Percentiles rank a stretch among this genome's conserved stretches.
These are phyloP conservation scores for Starmerella sp. DNA, from an alignment of 805 yeast species.

Conservation along the genomic window DNA sequence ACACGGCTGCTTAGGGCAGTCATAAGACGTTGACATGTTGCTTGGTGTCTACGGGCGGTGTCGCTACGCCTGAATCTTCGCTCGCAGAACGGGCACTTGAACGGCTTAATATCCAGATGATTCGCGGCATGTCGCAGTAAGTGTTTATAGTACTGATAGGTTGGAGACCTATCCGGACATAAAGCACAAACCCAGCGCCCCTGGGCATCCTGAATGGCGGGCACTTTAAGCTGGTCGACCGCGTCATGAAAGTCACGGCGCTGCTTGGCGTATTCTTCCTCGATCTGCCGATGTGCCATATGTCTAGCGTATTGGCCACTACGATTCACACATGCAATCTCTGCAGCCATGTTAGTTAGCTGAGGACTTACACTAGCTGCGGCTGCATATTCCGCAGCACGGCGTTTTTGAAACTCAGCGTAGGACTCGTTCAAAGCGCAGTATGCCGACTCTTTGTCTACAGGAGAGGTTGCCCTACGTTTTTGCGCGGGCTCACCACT, in stretches of 20 bases:
- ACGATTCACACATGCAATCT: background rate
- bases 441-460: background rate
- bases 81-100: conserved; percentile 11
- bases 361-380: background rate
- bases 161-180: conserved; percentile 2
- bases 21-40: conserved; percentile 4
- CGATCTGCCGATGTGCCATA: conserved; percentile 5
- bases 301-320: background rate
- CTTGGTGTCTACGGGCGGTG: conserved; percentile 11
- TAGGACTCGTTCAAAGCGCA: background rate
- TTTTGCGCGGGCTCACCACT: background rate
- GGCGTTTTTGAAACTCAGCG: background rate
- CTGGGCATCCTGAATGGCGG: conserved; percentile 1
- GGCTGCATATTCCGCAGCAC: background rate
- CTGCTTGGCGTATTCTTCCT: conserved; percentile 11
- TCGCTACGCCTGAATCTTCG: conserved; percentile 8
- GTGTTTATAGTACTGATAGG: conserved; percentile 4
- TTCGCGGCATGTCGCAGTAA: conserved; percentile 10
- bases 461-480: background rate
- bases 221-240: conserved; percentile 6
- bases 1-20: background rate
- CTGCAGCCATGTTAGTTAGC: conserved; percentile 2
- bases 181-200: conserved; percentile 8
- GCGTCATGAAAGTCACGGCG: conserved; percentile 9
- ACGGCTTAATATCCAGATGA: conserved; percentile 6